Percentiles rank a stretch among this genome's conserved stretches.
Conservation (phyloP, 495 filamentous ascomycete species). For the Aspergillus affinis region DNA sequence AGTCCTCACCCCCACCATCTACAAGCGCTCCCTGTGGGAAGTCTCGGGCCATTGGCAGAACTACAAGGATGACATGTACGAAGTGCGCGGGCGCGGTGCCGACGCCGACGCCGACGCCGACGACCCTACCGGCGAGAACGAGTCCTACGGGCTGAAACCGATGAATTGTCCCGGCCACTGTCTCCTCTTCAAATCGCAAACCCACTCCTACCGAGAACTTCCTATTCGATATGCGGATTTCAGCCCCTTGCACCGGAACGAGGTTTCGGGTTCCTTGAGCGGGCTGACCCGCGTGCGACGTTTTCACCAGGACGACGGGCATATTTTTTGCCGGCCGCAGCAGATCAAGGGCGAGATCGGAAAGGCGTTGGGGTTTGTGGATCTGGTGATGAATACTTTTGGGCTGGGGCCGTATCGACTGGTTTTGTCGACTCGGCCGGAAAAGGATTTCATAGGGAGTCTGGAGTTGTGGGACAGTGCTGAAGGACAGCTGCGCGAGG, state of each 20-base stretch:
- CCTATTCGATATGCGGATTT: conserved; percentile 93
- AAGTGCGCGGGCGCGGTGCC: conserved; percentile 67
- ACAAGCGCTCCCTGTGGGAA: conserved; percentile 88
- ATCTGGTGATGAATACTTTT: conserved; percentile 73
- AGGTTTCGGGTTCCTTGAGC: conserved; percentile 80
- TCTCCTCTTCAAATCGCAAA: conserved; percentile 74
- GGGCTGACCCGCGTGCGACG: conserved; percentile 84
- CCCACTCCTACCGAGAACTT: conserved; percentile 75
- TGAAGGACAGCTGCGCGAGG: conserved; percentile 67
- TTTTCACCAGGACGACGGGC: conserved; percentile 97
- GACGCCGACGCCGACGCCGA: conserved; percentile 46
- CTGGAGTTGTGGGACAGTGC: conserved; percentile 80
- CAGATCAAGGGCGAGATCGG: conserved; percentile 83
- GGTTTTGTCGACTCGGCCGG: conserved; percentile 77
- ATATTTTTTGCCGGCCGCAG: conserved; percentile 85
- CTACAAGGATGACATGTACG: conserved; percentile 94
- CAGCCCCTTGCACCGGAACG: conserved; percentile 87
- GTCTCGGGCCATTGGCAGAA: conserved; percentile 90
- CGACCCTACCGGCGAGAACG: conserved; percentile 52
- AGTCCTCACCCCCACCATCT: conserved; percentile 90
- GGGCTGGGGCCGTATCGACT: conserved; percentile 72
- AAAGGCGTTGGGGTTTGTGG: conserved; percentile 76
- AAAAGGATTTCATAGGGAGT: conserved; percentile 74
- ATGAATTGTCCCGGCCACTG: conserved; percentile 99
- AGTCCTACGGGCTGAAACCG: conserved; percentile 87